Evolutionary conservation across 371 early-diverging fungal genomes (phyloP).

Genomic region (Mortierella polycephala): DNA sequence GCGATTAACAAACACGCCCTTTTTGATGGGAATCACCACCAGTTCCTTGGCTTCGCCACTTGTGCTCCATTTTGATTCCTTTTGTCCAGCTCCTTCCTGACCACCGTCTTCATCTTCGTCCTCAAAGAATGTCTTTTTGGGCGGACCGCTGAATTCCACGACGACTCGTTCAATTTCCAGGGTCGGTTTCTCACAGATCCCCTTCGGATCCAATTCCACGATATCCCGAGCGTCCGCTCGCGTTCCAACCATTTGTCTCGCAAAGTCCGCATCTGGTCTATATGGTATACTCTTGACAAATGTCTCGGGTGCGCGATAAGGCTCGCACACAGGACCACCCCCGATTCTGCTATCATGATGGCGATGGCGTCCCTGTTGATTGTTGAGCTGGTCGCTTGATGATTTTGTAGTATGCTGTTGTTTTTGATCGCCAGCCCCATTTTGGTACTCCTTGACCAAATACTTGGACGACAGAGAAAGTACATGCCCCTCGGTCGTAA

Average conservation of each 20-base stretch:
- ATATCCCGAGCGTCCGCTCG: constrained; percentile 35
- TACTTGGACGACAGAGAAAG: constrained; percentile 59
- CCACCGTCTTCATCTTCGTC: constrained; percentile 4
- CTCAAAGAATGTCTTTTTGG: constrained; percentile 35
- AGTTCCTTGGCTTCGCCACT: constrained; percentile 15
- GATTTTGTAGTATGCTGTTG: constrained; percentile 3
- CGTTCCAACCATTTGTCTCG: constrained; percentile 49
- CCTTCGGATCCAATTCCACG: constrained; percentile 38
- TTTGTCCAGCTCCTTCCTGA: not conserved
- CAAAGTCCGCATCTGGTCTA: constrained; percentile 56
- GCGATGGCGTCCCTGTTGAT: not conserved
- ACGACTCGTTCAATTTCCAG: constrained; percentile 33
- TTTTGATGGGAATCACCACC: constrained; percentile 40
- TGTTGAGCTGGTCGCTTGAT: not conserved
- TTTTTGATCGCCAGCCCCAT: not conserved
- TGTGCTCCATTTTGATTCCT: not conserved
- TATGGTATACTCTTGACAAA: constrained; percentile 41
- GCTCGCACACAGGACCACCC: constrained; percentile 18
- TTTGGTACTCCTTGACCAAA: constrained; percentile 3
- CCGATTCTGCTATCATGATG: not conserved
- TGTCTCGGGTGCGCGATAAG: constrained; percentile 27
- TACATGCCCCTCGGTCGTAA: constrained; percentile 92
- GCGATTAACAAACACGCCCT: constrained; percentile 42
- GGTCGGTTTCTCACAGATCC: constrained; percentile 44
- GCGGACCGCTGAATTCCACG: constrained; percentile 32